Percentiles rank a stretch among this genome's conserved stretches.
Conservation (phyloP, 331 rosid genomes). For the Malus hybrid region DNA sequence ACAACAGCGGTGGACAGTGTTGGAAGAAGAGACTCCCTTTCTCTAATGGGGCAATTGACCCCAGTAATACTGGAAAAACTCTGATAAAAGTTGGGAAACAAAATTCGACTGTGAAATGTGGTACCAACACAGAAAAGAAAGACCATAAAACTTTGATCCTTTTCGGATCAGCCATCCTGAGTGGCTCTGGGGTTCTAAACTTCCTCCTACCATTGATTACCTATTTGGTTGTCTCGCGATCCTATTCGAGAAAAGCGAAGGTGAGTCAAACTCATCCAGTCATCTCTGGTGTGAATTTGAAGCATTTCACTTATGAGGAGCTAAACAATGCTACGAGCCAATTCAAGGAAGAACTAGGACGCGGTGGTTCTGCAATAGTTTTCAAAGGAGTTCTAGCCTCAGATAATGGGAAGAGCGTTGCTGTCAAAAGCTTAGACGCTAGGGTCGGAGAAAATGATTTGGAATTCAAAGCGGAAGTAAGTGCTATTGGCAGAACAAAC, state of each 20-base stretch:
- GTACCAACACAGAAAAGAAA: not conserved
- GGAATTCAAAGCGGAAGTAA: too few relatives aligned
- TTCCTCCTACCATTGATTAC: not conserved
- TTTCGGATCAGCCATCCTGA: not conserved
- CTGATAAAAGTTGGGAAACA: not conserved
- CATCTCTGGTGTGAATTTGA: not conserved
- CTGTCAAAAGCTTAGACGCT: too few relatives aligned
- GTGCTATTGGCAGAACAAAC: too few relatives aligned
- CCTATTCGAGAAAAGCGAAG: not conserved
- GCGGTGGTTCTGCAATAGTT: not conserved
- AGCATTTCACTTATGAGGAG: not conserved
- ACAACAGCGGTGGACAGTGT: not conserved
- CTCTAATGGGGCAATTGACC: not conserved
- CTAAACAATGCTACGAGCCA: not conserved
- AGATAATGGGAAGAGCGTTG: too few relatives aligned
- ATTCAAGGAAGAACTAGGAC: not conserved
- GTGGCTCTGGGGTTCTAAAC: not conserved
- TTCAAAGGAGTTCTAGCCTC: not conserved
- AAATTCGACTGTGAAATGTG: not conserved
- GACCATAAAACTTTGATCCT: not conserved
- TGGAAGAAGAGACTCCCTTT: not conserved
- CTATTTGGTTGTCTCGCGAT: not conserved
- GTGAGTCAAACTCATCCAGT: not conserved
- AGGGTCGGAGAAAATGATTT: too few relatives aligned
- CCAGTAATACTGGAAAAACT: not conserved